Conservation (phyloP, 371 early-diverging fungal genomes). For the Mortierella sp. region DNA sequence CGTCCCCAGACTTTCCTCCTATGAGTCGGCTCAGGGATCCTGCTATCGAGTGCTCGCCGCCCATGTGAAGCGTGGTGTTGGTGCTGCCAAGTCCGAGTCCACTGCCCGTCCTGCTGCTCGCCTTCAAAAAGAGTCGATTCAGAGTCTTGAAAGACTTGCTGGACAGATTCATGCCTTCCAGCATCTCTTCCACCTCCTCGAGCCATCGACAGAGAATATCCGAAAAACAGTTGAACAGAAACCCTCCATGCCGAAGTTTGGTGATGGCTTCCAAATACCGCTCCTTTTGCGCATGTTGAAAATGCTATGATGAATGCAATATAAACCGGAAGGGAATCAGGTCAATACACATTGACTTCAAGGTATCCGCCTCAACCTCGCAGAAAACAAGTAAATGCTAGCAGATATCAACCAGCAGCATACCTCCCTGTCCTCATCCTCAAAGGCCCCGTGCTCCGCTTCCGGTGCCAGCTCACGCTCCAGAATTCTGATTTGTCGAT, state of each 20-base stretch:
- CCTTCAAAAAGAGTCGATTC: conserved; percentile 38
- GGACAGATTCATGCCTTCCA: conserved; percentile 31
- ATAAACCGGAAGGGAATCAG: not conserved
- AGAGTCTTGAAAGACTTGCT: conserved; percentile 34
- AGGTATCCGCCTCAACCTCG: not conserved
- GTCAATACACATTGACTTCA: not conserved
- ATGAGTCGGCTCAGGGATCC: not conserved
- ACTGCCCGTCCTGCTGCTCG: conserved; percentile 27
- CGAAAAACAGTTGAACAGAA: conserved; percentile 31
- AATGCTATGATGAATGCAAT: conserved; percentile 12
- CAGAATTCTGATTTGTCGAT: conserved; percentile 46
- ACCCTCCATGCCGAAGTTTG: conserved; percentile 45
- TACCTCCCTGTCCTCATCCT: conserved; percentile 32
- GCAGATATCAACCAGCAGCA: not conserved
- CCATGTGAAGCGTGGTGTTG: not conserved
- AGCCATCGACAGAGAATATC: conserved; percentile 41
- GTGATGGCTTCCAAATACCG: conserved; percentile 38
- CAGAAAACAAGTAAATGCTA: not conserved
- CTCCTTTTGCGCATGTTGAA: conserved; percentile 36
- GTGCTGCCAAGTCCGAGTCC: conserved; percentile 23
- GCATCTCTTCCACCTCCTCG: conserved; percentile 32
- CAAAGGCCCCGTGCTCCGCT: not conserved
- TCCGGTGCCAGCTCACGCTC: conserved; percentile 49
- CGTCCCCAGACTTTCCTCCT: conserved; percentile 6
- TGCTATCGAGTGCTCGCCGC: conserved; percentile 16